phyloP scores from a whole-genome alignment of 2,329 filamentous ascomycete genomes.

The Parascedosporium putredinis region DNA sequence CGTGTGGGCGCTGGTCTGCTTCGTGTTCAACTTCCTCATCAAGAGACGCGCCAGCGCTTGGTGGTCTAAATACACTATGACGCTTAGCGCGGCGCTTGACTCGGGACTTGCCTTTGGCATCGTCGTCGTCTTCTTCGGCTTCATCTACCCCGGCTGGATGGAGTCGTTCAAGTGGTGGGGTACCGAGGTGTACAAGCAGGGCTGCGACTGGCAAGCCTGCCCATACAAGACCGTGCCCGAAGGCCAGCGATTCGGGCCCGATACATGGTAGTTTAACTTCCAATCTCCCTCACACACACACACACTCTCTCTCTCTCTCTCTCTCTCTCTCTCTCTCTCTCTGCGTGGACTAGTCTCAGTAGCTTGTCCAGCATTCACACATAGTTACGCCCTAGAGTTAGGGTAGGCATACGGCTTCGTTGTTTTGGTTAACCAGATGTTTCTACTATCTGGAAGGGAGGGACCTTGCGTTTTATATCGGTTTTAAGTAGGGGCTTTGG shows the following conservation, averaged over 20 bases:
- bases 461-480: too few relatives aligned
- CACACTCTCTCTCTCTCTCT: too few relatives aligned
- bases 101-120: conserved; percentile 74
- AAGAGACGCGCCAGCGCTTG: conserved; percentile 59
- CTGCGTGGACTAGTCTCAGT: too few relatives aligned
- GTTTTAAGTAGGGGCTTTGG: too few relatives aligned
- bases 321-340: too few relatives aligned
- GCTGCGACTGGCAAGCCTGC: conserved; percentile 78
- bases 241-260: conserved; percentile 57
- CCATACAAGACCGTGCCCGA: conserved; percentile 54
- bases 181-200: conserved; percentile 73
- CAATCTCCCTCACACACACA: not conserved
- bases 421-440: too few relatives aligned
- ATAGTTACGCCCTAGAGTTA: too few relatives aligned
- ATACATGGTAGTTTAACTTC: conserved; percentile 35
- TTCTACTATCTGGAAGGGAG: too few relatives aligned
- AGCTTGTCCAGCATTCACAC: too few relatives aligned
- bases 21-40: conserved; percentile 70
- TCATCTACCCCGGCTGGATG: conserved; percentile 72
- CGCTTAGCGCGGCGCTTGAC: conserved; percentile 71
- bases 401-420: too few relatives aligned
- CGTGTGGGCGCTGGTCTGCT: conserved; percentile 78
- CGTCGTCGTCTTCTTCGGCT: conserved; percentile 74
- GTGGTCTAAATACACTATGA: conserved; percentile 93
- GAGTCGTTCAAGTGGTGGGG: conserved; percentile 77